Evolutionary conservation across 164 flowering plant genomes (phyloP), one percentile per base, ranked within the genome.

Genomic region (Magnolia kwangsiensis): DNA sequence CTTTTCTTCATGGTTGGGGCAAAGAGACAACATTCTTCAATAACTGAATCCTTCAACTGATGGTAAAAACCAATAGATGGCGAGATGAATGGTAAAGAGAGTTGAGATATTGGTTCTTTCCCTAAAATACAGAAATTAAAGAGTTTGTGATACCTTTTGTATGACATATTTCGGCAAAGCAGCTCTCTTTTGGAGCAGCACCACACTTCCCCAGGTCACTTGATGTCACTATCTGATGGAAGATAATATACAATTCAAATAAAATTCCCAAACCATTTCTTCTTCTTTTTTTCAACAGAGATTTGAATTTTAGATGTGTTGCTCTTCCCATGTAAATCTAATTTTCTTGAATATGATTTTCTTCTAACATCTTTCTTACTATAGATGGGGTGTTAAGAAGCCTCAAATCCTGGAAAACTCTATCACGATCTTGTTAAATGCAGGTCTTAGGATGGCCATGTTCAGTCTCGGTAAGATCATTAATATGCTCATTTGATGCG

Each of bases 21-120:
- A 75, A 67, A 31, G 31, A 85, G 81, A 72, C 83, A 83, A 29
- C 73, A 75, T 14, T 84, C 90, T 58, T 83, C 82, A 72, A 84
- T 73, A 69, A 87, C 81, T 72, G 79, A 27, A 78, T 85, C 86
- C 83, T 89, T 86, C 82, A 92, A 79, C 95, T 90, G 89, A 71
- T 76, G 51, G 14, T 61, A 77, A 69, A 59, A 74, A 71, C 67
- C 51, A 72, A 75, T 4, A 51, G 3, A 49, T 37, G 27, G 68
- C 74, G 10, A 70, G n/a, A 80, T 24, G 58, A 63, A 63, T 9
- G 23, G 63, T 29, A 9, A 23, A 67, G 72, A 77, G 37, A 68
- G 45, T 1, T 14, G 13, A 82, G 5, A 23, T 45, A 19, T 55
- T 8, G 13, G 7, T 51, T 20, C 23, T 51, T n/a, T 23, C 24